phyloP scores from a whole-genome alignment of 768 basidiomycete species.

The Boletus eberwhitei region DNA sequence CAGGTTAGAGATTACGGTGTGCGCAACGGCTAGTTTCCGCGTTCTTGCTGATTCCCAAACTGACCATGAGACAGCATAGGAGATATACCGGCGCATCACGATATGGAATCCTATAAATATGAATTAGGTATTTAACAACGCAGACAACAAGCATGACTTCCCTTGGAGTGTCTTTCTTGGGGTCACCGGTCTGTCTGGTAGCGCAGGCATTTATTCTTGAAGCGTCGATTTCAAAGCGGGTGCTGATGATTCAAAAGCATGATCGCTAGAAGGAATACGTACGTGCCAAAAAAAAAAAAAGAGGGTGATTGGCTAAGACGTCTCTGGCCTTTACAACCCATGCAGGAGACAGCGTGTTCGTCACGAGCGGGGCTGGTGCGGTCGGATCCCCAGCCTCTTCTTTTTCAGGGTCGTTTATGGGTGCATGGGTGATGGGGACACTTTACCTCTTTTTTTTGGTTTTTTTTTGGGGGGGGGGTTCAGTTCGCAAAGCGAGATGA shows the following conservation, averaged over 20 bases:
- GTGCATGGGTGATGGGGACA: background rate
- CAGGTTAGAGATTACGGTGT: background rate
- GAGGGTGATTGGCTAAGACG: slow-evolving; percentile 15
- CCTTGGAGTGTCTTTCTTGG: slow-evolving; percentile 27
- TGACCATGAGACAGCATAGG: background rate
- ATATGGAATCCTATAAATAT: background rate
- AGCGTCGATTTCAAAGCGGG: slow-evolving; percentile 10
- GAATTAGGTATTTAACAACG: background rate
- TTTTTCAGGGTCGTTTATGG: background rate
- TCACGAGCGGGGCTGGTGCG: slow-evolving; percentile 40
- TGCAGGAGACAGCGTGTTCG: slow-evolving; percentile 44
- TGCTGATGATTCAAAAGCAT: slow-evolving; percentile 10
- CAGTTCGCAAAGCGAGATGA: slow-evolving; percentile 47
- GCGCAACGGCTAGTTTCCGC: background rate
- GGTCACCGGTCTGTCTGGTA: slow-evolving; percentile 22
- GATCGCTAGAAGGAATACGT: slow-evolving; percentile 30
- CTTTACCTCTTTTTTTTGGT: slow-evolving; percentile 36
- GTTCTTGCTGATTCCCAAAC: background rate
- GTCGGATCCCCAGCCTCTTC: slow-evolving; percentile 48
- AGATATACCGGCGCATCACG: slow-evolving; percentile 3
- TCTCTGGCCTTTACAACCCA: background rate
- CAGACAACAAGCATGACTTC: slow-evolving; percentile 25
- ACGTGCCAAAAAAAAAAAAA: slow-evolving; percentile 42
- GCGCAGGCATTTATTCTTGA: background rate
- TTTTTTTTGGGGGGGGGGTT: slow-evolving; percentile 43